Evolutionary conservation across 176 grass and related monocot species (phyloP).

Genomic region (Canna indica): DNA sequence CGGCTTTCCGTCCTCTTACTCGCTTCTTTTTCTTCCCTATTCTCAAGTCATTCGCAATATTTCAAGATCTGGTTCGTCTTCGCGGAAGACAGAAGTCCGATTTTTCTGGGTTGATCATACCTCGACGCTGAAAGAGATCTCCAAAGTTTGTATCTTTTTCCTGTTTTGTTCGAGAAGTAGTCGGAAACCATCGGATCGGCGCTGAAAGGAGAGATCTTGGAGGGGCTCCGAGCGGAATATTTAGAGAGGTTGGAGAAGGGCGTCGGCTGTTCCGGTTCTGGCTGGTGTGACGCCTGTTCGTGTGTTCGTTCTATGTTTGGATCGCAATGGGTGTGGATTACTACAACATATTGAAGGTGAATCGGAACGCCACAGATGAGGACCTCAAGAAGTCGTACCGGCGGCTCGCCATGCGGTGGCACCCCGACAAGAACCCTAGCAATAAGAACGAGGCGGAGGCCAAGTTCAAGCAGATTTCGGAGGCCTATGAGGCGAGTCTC

Average conservation of each 20-base stretch:
- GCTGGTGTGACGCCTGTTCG: neutral
- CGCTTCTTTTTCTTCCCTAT: too few species aligned
- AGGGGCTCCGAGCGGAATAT: neutral
- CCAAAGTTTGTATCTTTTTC: neutral
- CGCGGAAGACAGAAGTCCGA: too few species aligned
- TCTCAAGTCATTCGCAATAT: too few species aligned
- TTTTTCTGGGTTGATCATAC: too few species aligned
- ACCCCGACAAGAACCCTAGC: slow-evolving; percentile 72
- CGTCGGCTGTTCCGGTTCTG: too few species aligned
- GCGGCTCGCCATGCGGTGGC: slow-evolving; percentile 64
- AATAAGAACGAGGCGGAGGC: slow-evolving; percentile 41
- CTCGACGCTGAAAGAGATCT: too few species aligned
- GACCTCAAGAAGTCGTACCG: slow-evolving; percentile 64
- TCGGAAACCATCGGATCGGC: neutral
- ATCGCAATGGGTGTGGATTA: slow-evolving; percentile 45
- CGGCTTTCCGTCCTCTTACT: too few species aligned
- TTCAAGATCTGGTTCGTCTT: too few species aligned
- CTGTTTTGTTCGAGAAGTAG: neutral
- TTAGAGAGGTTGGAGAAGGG: neutral
- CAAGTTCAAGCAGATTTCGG: slow-evolving; percentile 69
- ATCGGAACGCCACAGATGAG: slow-evolving; percentile 42
- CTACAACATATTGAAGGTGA: slow-evolving; percentile 81
- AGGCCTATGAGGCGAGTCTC: slow-evolving; percentile 61
- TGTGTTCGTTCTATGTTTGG: neutral
- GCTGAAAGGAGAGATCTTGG: neutral